These are phyloP conservation scores for Sugiyamaella smithiae DNA, from an alignment of 805 yeast genomes.

Conservation along the genomic window DNA sequence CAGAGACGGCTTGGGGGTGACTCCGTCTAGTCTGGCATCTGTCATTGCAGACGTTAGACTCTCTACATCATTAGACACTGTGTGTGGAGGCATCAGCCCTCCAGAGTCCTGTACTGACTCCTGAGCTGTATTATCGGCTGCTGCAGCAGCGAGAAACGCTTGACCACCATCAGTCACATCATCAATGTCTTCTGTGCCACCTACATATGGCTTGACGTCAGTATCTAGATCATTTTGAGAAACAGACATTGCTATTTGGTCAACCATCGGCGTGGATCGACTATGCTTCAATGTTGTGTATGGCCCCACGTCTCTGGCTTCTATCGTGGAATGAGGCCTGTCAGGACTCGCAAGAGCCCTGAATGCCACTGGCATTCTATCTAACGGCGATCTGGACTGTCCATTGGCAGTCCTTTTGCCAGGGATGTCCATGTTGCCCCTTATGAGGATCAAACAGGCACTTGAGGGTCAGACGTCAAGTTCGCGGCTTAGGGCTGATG, in stretches of 20 bases:
- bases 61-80: background rate
- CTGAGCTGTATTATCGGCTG: background rate
- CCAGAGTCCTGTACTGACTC: background rate
- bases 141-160: background rate
- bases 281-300: background rate
- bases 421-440: background rate
- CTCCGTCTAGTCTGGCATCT: background rate
- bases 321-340: background rate
- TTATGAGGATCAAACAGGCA: background rate
- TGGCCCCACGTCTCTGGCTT: background rate
- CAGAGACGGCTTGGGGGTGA: background rate
- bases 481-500: constrained; percentile 1
- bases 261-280: background rate
- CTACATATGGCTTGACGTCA: background rate
- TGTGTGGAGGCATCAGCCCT: background rate
- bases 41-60: background rate
- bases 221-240: background rate
- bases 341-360: constrained; percentile 3
- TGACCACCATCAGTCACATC: background rate
- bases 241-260: background rate
- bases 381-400: constrained; percentile 5
- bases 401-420: constrained; percentile 2
- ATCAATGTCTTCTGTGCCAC: background rate
- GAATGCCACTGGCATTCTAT: constrained; percentile 12
- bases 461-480: background rate